These are phyloP conservation scores for Mycena alexandri DNA, from an alignment of 768 basidiomycete genomes.

Conservation along the genomic window DNA sequence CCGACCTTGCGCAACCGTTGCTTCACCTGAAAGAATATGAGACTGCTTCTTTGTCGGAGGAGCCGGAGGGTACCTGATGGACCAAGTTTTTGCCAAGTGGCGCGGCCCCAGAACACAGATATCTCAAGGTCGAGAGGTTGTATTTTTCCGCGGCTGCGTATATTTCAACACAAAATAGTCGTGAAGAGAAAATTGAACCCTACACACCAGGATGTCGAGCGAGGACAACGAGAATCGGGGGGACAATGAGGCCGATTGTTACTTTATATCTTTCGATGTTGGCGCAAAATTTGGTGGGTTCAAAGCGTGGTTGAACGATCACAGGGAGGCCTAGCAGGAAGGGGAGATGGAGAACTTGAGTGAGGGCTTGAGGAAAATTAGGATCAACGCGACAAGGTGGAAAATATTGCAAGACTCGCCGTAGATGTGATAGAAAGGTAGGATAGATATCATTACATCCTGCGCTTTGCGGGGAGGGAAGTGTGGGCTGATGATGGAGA, in stretches of 20 bases:
- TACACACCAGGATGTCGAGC: slow-evolving; percentile 63
- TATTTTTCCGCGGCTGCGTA: slow-evolving; percentile 60
- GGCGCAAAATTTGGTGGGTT: slow-evolving; percentile 62
- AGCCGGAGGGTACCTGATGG: slow-evolving; percentile 43
- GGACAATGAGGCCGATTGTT: slow-evolving; percentile 64
- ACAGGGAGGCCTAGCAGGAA: slow-evolving; percentile 54
- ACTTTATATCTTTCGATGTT: slow-evolving; percentile 66
- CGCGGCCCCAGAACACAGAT: slow-evolving; percentile 73
- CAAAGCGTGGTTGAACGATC: slow-evolving; percentile 67
- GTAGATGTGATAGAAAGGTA: slow-evolving; percentile 55
- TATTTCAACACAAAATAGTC: not conserved
- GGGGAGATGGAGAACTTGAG: slow-evolving; percentile 57
- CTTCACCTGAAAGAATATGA: slow-evolving; percentile 4
- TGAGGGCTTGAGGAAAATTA: not conserved
- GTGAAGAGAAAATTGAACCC: not conserved
- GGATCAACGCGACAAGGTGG: not conserved
- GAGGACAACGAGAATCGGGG: slow-evolving; percentile 74
- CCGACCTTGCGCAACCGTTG: slow-evolving; percentile 16
- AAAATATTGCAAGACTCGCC: slow-evolving; percentile 27
- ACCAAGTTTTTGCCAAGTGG: slow-evolving; percentile 69
- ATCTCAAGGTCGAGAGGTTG: slow-evolving; percentile 62
- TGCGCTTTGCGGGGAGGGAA: slow-evolving; percentile 48
- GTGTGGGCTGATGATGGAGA: slow-evolving; percentile 54
- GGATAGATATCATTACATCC: slow-evolving; percentile 62
- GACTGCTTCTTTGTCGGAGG: slow-evolving; percentile 33